These are phyloP conservation scores for Ogataea sp. DNA, from an alignment of 805 yeast species.

Conservation along the genomic window DNA sequence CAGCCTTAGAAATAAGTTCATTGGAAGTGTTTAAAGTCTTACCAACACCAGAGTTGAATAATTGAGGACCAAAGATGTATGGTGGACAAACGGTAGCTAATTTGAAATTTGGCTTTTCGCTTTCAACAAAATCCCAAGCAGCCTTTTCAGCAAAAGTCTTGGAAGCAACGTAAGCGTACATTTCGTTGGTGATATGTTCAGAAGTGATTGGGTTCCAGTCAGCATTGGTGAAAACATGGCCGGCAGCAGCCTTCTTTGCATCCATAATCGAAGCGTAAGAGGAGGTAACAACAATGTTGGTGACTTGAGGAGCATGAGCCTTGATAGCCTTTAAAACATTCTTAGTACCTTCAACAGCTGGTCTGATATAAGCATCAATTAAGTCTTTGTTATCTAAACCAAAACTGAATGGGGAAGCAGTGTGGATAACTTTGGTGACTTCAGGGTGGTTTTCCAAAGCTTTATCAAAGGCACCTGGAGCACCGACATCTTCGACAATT, in stretches of 20 bases:
- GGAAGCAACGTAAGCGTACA: constrained; percentile 31
- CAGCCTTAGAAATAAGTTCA: constrained; percentile 17
- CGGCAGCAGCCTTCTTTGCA: constrained; percentile 18
- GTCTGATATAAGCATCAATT: constrained; percentile 35
- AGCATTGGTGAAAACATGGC: constrained; percentile 14
- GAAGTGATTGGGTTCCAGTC: constrained; percentile 27
- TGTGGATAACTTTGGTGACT: constrained; percentile 36
- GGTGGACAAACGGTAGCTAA: constrained; percentile 26
- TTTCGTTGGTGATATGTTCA: constrained; percentile 11
- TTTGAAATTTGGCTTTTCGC: constrained; percentile 25
- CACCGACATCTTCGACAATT: constrained; percentile 25
- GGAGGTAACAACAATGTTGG: constrained; percentile 38
- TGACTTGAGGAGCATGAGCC: constrained; percentile 31
- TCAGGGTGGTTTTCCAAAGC: constrained; percentile 34
- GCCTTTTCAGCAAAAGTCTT: constrained; percentile 38
- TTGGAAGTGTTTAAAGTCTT: constrained; percentile 44
- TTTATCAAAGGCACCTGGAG: constrained; percentile 37
- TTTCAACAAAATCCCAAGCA: constrained; percentile 29
- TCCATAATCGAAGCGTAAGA: constrained; percentile 39
- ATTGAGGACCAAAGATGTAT: constrained; percentile 38
- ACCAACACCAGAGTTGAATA: constrained; percentile 33
- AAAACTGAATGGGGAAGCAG: constrained; percentile 39
- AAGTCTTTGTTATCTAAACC: constrained; percentile 27
- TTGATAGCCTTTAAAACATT: constrained; percentile 34
- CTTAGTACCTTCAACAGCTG: constrained; percentile 41